Percentiles rank a stretch among this genome's conserved stretches.
These are phyloP conservation scores for Ajuga reptans DNA, from an alignment of 305 asterid species.

Conservation along the genomic window DNA sequence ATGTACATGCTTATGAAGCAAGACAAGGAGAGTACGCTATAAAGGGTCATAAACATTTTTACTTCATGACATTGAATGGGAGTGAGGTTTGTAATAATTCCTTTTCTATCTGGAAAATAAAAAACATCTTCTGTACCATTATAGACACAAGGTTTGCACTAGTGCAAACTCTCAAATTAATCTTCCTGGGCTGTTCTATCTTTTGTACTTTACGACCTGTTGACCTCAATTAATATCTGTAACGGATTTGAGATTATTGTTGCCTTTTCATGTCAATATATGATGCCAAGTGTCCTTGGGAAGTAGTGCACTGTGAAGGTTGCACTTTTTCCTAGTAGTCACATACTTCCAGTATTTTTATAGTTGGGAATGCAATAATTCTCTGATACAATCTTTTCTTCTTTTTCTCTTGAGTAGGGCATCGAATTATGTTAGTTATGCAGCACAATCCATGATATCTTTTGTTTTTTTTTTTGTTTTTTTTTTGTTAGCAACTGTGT, in stretches of 20 bases:
- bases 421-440: background rate
- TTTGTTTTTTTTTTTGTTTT: too few species aligned
- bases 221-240: conserved; percentile 12
- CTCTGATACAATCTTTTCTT: conserved; percentile 4
- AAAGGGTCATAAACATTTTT: conserved; percentile 79
- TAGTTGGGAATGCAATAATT: background rate
- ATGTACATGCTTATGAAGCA: conserved; percentile 66
- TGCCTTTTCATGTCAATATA: background rate
- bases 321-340: background rate
- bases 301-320: background rate
- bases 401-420: too few species aligned
- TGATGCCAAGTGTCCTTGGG: background rate
- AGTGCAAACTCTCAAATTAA: background rate
- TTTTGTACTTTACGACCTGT: background rate
- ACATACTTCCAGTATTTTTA: background rate
- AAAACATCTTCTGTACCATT: background rate
- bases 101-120: conserved; percentile 14
- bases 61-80: conserved; percentile 93
- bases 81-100: conserved; percentile 60
- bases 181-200: background rate
- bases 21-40: conserved; percentile 80
- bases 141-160: conserved; percentile 1
- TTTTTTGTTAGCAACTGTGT: background rate
- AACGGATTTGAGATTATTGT: background rate
- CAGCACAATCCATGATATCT: background rate